These are phyloP conservation scores for Neonectria faginata DNA, from an alignment of 2,329 filamentous ascomycete species.

Conservation along the genomic window DNA sequence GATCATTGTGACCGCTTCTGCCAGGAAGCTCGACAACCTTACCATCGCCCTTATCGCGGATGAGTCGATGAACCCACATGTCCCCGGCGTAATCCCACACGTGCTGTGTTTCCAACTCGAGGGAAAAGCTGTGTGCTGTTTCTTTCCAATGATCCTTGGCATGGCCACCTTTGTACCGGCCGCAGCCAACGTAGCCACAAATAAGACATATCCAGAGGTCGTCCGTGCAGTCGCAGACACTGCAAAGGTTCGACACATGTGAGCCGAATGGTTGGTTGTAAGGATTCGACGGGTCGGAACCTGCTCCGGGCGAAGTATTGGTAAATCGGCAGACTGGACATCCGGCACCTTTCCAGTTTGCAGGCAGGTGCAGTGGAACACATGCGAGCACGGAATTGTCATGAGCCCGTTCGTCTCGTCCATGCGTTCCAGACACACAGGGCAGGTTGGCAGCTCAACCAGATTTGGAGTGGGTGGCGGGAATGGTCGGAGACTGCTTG, in stretches of 20 bases:
- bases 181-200: conserved; percentile 92
- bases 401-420: conserved; percentile 95
- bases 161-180: conserved; percentile 92
- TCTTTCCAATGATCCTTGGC: conserved; percentile 94
- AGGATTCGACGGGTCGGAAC: conserved; percentile 61
- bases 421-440: conserved; percentile 97
- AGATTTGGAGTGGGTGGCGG: conserved; percentile 81
- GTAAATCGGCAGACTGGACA: conserved; percentile 97
- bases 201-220: conserved; percentile 97
- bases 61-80: conserved; percentile 94
- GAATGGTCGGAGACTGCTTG: conserved; percentile 67
- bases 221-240: conserved; percentile 79
- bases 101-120: conserved; percentile 92
- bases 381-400: conserved; percentile 96
- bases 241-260: conserved; percentile 77
- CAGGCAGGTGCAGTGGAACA: conserved; percentile 96
- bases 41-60: conserved; percentile 91
- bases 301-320: conserved; percentile 55
- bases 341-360: conserved; percentile 93
- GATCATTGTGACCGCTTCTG: conserved; percentile 52
- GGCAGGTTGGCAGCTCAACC: conserved; percentile 92
- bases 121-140: conserved; percentile 88
- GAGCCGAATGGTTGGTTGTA: conserved; percentile 68
- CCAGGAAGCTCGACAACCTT: conserved; percentile 91
- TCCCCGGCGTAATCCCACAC: conserved; percentile 99